Conservation (phyloP, 2,329 filamentous ascomycete genomes). For the Cladobotryum mycophilum region DNA sequence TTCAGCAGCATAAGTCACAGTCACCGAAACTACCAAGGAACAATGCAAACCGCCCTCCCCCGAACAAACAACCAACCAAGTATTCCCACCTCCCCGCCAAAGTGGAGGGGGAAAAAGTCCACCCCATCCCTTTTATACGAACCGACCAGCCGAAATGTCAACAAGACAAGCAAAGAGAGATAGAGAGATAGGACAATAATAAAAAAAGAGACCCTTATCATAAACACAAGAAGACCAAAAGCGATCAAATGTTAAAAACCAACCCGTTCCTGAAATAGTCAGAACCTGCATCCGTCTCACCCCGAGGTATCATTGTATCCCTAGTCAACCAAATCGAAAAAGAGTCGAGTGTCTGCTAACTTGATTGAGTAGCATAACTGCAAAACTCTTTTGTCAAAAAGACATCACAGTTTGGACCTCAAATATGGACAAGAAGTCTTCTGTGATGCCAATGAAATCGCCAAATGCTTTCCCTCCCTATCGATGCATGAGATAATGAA, state of each 20-base stretch:
- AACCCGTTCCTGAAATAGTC: too few relatives aligned
- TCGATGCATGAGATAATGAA: too few relatives aligned
- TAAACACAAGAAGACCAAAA: not conserved
- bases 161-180: not conserved
- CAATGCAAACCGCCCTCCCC: slow-evolving; percentile 2
- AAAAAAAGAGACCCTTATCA: slow-evolving; percentile 3
- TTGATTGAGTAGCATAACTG: too few relatives aligned
- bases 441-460: too few relatives aligned
- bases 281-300: not conserved
- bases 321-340: too few relatives aligned
- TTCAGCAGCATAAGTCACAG: slow-evolving; percentile 5
- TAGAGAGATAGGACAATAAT: not conserved
- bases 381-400: too few relatives aligned
- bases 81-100: not conserved
- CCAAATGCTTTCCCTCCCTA: too few relatives aligned
- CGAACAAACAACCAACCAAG: not conserved
- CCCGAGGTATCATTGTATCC: slow-evolving; percentile 5
- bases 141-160: slow-evolving; percentile 1
- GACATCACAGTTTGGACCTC: too few relatives aligned
- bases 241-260: not conserved
- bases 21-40: slow-evolving; percentile 4
- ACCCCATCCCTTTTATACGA: slow-evolving; percentile 10
- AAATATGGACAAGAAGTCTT: too few relatives aligned
- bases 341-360: too few relatives aligned
- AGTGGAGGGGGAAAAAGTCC: not conserved